Conservation (phyloP, 2,329 filamentous ascomycete species). For the Neonectria coccinea region DNA sequence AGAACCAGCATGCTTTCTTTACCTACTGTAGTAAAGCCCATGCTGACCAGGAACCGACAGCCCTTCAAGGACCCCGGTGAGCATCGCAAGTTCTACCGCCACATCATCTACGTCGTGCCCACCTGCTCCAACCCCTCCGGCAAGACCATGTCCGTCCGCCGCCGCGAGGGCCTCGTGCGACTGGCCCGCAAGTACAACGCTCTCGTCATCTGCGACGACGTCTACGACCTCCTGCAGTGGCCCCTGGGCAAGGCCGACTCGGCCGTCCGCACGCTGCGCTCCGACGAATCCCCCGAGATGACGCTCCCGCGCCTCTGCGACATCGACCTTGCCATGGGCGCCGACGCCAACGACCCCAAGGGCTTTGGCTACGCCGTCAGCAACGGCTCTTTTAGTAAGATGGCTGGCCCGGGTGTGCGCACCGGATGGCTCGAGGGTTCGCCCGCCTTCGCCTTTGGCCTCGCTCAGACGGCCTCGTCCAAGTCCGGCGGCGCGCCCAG, state of each 20-base stretch:
- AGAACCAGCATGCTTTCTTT: background rate
- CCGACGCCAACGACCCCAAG: conserved; percentile 55
- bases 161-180: conserved; percentile 76
- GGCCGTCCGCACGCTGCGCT: conserved; percentile 37
- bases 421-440: conserved; percentile 91
- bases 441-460: conserved; percentile 62
- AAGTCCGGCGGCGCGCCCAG: conserved; percentile 68
- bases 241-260: conserved; percentile 50
- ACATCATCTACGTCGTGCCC: conserved; percentile 89
- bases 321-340: conserved; percentile 76
- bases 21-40: background rate
- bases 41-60: conserved; percentile 39
- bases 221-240: conserved; percentile 95
- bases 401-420: conserved; percentile 82
- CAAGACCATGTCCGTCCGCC: conserved; percentile 78
- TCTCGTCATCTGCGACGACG: conserved; percentile 88
- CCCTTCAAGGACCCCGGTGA: conserved; percentile 66
- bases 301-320: conserved; percentile 83
- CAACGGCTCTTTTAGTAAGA: conserved; percentile 92
- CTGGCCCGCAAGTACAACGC: conserved; percentile 84
- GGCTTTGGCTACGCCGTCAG: conserved; percentile 83
- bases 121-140: conserved; percentile 91
- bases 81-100: conserved; percentile 82
- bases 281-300: conserved; percentile 54
- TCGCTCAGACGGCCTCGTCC: conserved; percentile 65